These are phyloP conservation scores for Didymella pomorum DNA, from an alignment of 2,329 filamentous ascomycete genomes.

Conservation along the genomic window DNA sequence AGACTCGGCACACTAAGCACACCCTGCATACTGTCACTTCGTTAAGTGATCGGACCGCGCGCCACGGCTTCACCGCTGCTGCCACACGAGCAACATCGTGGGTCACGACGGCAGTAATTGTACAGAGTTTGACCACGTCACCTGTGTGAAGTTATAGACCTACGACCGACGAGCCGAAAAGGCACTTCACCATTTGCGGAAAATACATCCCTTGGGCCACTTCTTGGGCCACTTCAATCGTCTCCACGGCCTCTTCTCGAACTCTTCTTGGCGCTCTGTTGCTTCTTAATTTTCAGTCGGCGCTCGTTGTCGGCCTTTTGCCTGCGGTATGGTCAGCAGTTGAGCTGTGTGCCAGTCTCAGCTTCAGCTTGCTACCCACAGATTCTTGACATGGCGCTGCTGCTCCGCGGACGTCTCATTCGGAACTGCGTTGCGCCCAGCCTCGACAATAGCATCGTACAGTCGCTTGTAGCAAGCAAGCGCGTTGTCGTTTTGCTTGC, in stretches of 20 bases:
- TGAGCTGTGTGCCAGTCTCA: slow-evolving; percentile 7
- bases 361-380: slow-evolving; percentile 53
- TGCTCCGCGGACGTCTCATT: slow-evolving; percentile 68
- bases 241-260: slow-evolving; percentile 55
- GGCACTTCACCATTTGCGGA: slow-evolving; percentile 16
- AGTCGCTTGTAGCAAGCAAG: slow-evolving; percentile 67
- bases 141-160: slow-evolving; percentile 14
- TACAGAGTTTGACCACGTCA: slow-evolving; percentile 32
- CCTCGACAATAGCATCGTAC: slow-evolving; percentile 61
- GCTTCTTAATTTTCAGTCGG: slow-evolving; percentile 66
- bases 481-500: slow-evolving; percentile 68
- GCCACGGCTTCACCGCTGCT: slow-evolving; percentile 34
- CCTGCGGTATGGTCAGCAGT: slow-evolving; percentile 47
- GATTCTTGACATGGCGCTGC: slow-evolving; percentile 60
- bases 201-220: slow-evolving; percentile 11
- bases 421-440: slow-evolving; percentile 61
- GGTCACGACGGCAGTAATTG: slow-evolving; percentile 18
- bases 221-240: slow-evolving; percentile 37
- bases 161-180: slow-evolving; percentile 9
- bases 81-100: slow-evolving; percentile 27
- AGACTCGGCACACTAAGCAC: slow-evolving; percentile 29
- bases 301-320: slow-evolving; percentile 66
- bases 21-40: slow-evolving; percentile 28
- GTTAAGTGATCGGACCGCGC: slow-evolving; percentile 26
- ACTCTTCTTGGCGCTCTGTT: slow-evolving; percentile 68